Conservation (phyloP, 2,329 filamentous ascomycete genomes). For the Clarireedia homoeocarpa region DNA sequence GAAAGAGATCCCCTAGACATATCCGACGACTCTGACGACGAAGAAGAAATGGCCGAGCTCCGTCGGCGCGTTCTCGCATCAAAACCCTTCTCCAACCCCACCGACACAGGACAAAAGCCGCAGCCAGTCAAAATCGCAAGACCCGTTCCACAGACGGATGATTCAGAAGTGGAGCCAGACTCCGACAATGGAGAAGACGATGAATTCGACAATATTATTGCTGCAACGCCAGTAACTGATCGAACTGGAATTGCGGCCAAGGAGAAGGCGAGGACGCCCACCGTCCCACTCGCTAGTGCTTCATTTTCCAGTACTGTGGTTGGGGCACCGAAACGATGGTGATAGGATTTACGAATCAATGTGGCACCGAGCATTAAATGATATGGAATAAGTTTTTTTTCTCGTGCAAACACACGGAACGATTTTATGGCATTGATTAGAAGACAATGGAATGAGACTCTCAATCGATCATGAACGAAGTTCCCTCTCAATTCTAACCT, state of each 20-base stretch:
- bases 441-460: too few species aligned
- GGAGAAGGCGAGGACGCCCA: conserved; percentile 25
- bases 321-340: conserved; percentile 31
- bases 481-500: too few species aligned
- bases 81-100: conserved; percentile 70
- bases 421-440: too few species aligned
- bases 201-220: conserved; percentile 88
- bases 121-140: conserved; percentile 53
- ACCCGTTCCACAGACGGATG: conserved; percentile 46
- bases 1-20: not conserved
- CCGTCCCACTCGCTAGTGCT: conserved; percentile 26
- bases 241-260: conserved; percentile 62
- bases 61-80: conserved; percentile 84
- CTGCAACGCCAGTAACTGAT: conserved; percentile 84
- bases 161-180: conserved; percentile 63
- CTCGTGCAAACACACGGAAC: too few species aligned
- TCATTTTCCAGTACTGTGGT: conserved; percentile 31
- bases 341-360: not conserved
- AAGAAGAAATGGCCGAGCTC: conserved; percentile 84
- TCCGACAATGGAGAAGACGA: conserved; percentile 63
- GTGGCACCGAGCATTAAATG: not conserved
- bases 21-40: conserved; percentile 59
- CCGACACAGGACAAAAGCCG: conserved; percentile 42
- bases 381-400: too few species aligned
- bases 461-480: too few species aligned